Evolutionary conservation across 805 yeast genomes (phyloP).

Genomic region (Metschnikowia kunwiensis): DNA sequence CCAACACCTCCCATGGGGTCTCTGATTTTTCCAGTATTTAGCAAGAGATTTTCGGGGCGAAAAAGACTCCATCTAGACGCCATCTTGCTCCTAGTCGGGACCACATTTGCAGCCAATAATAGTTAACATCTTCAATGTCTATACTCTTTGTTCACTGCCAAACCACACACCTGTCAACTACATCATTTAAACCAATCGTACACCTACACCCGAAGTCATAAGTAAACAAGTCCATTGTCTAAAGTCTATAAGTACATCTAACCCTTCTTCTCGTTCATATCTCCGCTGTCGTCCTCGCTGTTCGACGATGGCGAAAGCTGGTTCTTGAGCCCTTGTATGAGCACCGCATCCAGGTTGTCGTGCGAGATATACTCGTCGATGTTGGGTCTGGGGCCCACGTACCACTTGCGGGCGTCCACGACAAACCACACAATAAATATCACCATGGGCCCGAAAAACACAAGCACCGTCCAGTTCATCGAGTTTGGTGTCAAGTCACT

Average conservation of each 20-base stretch:
- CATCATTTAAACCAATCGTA: too few relatives aligned
- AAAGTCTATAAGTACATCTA: neutral
- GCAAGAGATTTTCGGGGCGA: too few relatives aligned
- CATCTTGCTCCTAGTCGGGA: too few relatives aligned
- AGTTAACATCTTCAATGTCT: too few relatives aligned
- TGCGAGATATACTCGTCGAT: slow-evolving; percentile 16
- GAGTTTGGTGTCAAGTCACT: slow-evolving; percentile 33
- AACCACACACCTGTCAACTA: too few relatives aligned
- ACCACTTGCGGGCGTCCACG: slow-evolving; percentile 56
- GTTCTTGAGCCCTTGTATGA: slow-evolving; percentile 8
- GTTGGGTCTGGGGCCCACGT: slow-evolving; percentile 58
- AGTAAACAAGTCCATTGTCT: neutral
- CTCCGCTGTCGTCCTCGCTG: slow-evolving; percentile 2
- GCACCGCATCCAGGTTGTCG: slow-evolving; percentile 1
- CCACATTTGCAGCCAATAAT: too few relatives aligned
- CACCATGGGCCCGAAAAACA: slow-evolving; percentile 58
- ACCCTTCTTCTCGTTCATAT: neutral
- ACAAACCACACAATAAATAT: slow-evolving; percentile 49
- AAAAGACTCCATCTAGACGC: too few relatives aligned
- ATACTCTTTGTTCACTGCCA: too few relatives aligned
- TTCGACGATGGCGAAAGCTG: slow-evolving; percentile 5
- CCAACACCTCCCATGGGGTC: too few relatives aligned
- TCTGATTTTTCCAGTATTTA: too few relatives aligned
- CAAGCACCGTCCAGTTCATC: slow-evolving; percentile 61
- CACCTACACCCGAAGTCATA: too few relatives aligned